Evolutionary conservation across 2,329 filamentous ascomycete genomes (phyloP).

Genomic region (Scedosporium apiospermum): DNA sequence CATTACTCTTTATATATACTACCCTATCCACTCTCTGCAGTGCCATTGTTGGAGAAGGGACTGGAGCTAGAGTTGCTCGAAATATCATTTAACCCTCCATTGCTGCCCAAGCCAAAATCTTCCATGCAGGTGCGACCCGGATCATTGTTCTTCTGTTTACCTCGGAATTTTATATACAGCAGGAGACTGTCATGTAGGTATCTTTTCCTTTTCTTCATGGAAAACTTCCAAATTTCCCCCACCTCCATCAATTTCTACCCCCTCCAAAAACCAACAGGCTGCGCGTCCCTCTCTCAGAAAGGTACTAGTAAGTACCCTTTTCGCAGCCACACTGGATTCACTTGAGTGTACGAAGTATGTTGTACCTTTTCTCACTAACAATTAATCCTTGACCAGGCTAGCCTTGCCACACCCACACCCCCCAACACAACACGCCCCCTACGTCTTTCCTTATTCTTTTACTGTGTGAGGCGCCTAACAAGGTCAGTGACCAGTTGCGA

Average conservation of each 20-base stretch:
- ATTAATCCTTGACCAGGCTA: neutral
- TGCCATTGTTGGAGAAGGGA: neutral
- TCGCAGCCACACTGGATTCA: neutral
- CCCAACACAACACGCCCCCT: neutral
- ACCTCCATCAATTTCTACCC: neutral
- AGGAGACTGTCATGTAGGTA: neutral
- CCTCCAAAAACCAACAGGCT: neutral
- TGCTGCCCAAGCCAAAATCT: neutral
- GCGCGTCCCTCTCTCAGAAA: neutral
- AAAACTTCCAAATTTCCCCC: neutral
- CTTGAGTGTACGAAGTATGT: too few species aligned
- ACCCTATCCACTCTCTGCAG: neutral
- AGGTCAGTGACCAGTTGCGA: neutral
- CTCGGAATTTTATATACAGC: neutral
- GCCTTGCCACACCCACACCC: neutral
- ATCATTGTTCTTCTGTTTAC: neutral
- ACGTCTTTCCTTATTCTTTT: neutral
- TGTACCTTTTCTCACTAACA: neutral
- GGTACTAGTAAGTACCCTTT: neutral
- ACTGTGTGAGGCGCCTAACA: neutral
- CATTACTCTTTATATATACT: neutral
- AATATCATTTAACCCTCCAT: neutral
- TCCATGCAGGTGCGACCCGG: neutral
- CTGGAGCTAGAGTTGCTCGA: neutral
- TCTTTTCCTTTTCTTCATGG: neutral